Evolutionary conservation across 345 rosid species (phyloP), one percentile per base, ranked within the genome.

Genomic region (Eucalyptus leucophloia): DNA sequence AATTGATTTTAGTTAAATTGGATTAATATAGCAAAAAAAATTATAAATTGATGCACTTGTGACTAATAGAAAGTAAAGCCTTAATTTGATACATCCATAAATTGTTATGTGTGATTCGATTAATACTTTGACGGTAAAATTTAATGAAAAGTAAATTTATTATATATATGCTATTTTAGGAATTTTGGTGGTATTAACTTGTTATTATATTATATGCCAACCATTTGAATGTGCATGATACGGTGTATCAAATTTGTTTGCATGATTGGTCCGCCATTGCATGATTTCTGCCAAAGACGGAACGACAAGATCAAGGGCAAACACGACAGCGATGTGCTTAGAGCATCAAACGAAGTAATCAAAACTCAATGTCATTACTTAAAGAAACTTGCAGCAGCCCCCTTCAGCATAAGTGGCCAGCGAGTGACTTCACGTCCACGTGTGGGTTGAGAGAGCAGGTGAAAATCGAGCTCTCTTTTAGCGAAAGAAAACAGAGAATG

Each of bases 1-100:
- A 53, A 53, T 53, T 19, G 19, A 19, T 53, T 53, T 53, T 53
- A 0, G 1, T 53, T 53, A 53, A 53, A 53, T 53, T 53, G 11
- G 24, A 53, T 53, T 53, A 53, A 8, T 19, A 53, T 0, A 3
- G 0, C 0, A 0, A 53, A 19, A 53, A 3, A 53, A 53, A 19
- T 53, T 53, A 53, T 19, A 19, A 53, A 19, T 19, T 3, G 24
- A 0, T 53, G 9, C 24, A 53, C 1, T 53, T 53, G 9, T 53
- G 11, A 19, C 2, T 8, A 53, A 19, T 0, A 2, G 11, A 53
- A 19, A 53, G 2, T 4, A 53, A 53, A 53, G 24, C 26, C 10
- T 19, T 8, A 19, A 53, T 53, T 53, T 19, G 24, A 3, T 53
- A 53, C 11, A 53, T 2, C 1, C 2, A 1, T 3, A 0, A 53